A percentile compares a stretch with the other conserved stretches of the same genome.
Evolutionary conservation across 23 red algal species (phyloP).

Genomic region (Gracilaria gracilis): DNA sequence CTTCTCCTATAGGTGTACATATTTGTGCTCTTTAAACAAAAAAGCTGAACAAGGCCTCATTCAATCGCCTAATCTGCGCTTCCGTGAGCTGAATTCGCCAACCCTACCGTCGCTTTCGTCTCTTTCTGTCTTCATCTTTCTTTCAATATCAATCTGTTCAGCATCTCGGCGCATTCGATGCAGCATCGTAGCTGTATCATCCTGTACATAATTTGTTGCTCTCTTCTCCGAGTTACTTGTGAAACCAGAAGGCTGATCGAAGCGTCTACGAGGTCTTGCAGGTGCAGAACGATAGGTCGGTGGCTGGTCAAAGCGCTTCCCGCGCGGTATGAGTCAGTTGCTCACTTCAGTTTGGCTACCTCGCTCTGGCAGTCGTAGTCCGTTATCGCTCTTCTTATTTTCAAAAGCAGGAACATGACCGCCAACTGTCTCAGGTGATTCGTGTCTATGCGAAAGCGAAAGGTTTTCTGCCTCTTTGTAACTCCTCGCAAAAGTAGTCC

Average conservation of each 20-base stretch:
- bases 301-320: conserved; percentile 19
- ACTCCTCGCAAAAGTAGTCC: neutral
- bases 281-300: neutral
- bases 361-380: conserved; percentile 18
- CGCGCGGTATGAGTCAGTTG: conserved; percentile 4
- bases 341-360: neutral
- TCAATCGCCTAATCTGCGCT: neutral
- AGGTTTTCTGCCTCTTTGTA: neutral
- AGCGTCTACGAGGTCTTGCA: neutral
- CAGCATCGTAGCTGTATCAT: neutral
- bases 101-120: neutral
- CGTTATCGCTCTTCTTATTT: neutral
- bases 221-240: neutral
- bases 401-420: neutral
- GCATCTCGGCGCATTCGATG: conserved; percentile 20
- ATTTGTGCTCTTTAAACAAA: neutral
- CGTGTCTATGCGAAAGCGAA: neutral
- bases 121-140: neutral
- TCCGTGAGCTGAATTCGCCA: neutral
- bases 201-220: neutral
- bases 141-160: conserved; percentile 8
- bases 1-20: neutral
- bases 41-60: neutral
- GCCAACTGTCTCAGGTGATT: neutral
- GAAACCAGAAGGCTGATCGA: conserved; percentile 4